phyloP scores from a whole-genome alignment of 371 early-diverging fungal genomes.

The Rhizopus arrhizus region DNA sequence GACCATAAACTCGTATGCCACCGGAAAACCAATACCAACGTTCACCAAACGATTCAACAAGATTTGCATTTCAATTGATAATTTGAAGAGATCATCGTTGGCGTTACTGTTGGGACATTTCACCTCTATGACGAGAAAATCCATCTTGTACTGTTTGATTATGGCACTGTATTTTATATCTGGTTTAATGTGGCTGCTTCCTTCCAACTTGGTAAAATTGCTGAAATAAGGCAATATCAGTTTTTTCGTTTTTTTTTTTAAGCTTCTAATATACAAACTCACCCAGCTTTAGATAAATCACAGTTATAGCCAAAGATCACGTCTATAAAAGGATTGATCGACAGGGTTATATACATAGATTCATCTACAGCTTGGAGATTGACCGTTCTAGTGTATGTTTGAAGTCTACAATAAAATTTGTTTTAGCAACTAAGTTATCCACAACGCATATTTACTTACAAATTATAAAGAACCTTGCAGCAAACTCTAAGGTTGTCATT shows the following conservation, averaged over 20 bases:
- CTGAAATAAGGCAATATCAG: background rate
- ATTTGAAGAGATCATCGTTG: background rate
- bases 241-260: background rate
- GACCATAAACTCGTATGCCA: background rate
- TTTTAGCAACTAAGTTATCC: no score
- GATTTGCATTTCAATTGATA: slow-evolving; percentile 3
- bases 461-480: slow-evolving; percentile 13
- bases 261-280: slow-evolving; percentile 7
- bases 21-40: slow-evolving; percentile 1
- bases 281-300: slow-evolving; percentile 10
- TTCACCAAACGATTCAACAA: slow-evolving; percentile 2
- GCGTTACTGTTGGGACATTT: background rate
- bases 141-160: slow-evolving; percentile 1
- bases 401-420: slow-evolving; percentile 8
- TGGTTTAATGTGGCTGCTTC: slow-evolving; percentile 4
- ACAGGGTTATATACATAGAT: slow-evolving; percentile 12
- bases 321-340: slow-evolving; percentile 10
- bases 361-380: slow-evolving; percentile 8
- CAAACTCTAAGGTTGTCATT: slow-evolving; percentile 19
- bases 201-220: slow-evolving; percentile 1
- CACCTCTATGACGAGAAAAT: slow-evolving; percentile 1
- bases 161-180: slow-evolving; percentile 1
- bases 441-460: slow-evolving; percentile 17
- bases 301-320: slow-evolving; percentile 9
- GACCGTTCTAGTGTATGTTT: slow-evolving; percentile 16